Base-by-base conservation (phyloP, 176 grass and related monocot genomes). In the Musa itinerans region DNA sequence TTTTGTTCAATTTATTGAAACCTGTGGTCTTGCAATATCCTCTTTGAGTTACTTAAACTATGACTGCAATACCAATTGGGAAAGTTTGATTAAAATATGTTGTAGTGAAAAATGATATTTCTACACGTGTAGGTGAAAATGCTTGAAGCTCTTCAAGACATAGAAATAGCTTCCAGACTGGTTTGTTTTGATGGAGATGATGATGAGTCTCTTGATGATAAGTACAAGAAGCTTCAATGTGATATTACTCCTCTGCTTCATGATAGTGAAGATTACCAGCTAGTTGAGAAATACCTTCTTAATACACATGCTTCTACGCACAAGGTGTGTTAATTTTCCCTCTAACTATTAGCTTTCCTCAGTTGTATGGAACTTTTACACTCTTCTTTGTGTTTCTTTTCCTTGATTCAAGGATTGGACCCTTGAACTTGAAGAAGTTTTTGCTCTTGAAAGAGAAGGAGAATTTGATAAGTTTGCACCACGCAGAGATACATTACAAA, bases 251-350 rank as follows among this genome's bases (percentile, higher is more conserved):
- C 90, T 7, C 53, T 97, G 11, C 34, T 86, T 67, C 87, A 83
- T 76, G 90, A 93, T 82, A 90, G 85, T 82, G 90, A 90, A 78
- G 93, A 97, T 81, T 97, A 89, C 87, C 86, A 81, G 83, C 70
- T 97, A 69, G 55, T 97, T 49, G 80, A 93, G 78, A 88, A 83
- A 72, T 93, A 89, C 79, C 89, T 97, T 34, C 81, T 89, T 53
- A 93, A 90, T 59, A 97, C 93, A 61, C 93, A 97, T 86, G 93
- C 93, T 89, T 88, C 90, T 77, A 93, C 90, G 7, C 93, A 97
- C 83, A 97, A 97, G 93, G 93, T 92, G 74, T 79, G 63, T 20
- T 34, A 53, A 50, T 74, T 82, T 85, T 85, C 63, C 21, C 23
- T n/a, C 24, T 51, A 66, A 54, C 2, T 71, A 24, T 24, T 68